Conservation (phyloP, 257 asterid species). For the Solanum acaule region DNA sequence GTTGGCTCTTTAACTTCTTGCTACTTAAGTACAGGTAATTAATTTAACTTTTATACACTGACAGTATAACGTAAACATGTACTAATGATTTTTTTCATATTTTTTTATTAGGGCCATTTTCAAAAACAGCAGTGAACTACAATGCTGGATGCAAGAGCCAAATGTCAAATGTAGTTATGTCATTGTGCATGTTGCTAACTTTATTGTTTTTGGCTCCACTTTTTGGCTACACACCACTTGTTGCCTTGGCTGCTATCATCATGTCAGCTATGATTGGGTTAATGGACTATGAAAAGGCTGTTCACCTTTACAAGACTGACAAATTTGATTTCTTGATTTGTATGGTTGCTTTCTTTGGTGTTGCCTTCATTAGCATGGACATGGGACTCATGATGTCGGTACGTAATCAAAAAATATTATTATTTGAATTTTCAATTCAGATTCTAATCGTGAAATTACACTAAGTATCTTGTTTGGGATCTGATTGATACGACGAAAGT, state of each 20-base stretch:
- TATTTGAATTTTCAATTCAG: too few relatives aligned
- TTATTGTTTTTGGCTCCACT: conserved; percentile 69
- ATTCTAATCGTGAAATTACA: too few relatives aligned
- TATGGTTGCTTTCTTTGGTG: conserved; percentile 72
- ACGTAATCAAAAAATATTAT: background rate
- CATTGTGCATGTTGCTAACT: conserved; percentile 56
- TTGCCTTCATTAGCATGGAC: conserved; percentile 84
- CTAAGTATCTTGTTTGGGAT: background rate
- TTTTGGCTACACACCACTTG: conserved; percentile 80
- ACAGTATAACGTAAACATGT: background rate
- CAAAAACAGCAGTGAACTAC: conserved; percentile 78
- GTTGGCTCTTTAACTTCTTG: conserved; percentile 88
- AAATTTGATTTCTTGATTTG: conserved; percentile 76
- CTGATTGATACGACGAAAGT: background rate
- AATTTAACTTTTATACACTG: background rate
- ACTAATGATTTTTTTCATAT: background rate
- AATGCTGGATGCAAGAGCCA: conserved; percentile 73
- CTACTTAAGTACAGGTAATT: conserved; percentile 82
- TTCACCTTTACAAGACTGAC: conserved; percentile 69
- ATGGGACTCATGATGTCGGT: conserved; percentile 75
- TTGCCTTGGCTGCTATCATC: conserved; percentile 76
- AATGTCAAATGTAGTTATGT: conserved; percentile 68
- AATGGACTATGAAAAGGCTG: conserved; percentile 50
- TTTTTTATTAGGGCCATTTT: conserved; percentile 60
- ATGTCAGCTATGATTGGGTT: conserved; percentile 87